Conservation (phyloP, 2,329 filamentous ascomycete genomes). For the Fusarium agapanthi region DNA sequence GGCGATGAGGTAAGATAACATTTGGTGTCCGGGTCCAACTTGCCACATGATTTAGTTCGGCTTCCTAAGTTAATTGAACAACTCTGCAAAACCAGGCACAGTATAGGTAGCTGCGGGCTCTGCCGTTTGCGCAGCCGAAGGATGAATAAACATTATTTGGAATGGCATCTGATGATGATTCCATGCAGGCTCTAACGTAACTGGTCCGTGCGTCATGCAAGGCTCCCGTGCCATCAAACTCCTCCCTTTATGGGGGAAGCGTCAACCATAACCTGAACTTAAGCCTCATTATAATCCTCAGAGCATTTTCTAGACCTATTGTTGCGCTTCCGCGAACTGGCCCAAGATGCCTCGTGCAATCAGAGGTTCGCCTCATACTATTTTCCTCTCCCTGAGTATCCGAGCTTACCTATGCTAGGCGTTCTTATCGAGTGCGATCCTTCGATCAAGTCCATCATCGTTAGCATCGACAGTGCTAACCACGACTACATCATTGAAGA, state of each 20-base stretch:
- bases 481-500: conserved; percentile 84
- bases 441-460: conserved; percentile 87
- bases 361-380: conserved; percentile 53
- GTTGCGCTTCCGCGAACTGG: not conserved
- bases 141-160: conserved; percentile 13
- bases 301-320: not conserved
- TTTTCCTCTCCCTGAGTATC: not conserved
- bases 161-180: conserved; percentile 20
- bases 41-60: not conserved
- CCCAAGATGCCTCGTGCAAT: conserved; percentile 65
- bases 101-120: conserved; percentile 1
- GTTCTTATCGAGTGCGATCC: conserved; percentile 84
- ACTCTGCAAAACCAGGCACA: not conserved
- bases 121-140: conserved; percentile 24
- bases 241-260: conserved; percentile 5
- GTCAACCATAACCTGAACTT: conserved; percentile 3
- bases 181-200: not conserved
- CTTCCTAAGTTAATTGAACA: not conserved
- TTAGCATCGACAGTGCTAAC: conserved; percentile 75
- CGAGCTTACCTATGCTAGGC: conserved; percentile 53
- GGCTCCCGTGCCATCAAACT: not conserved
- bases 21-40: not conserved
- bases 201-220: conserved; percentile 17
- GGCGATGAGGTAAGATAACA: not conserved
- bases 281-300: not conserved